Percentiles rank a stretch among this genome's conserved stretches.
These are phyloP conservation scores for Colletotrichum melonis DNA, from an alignment of 2,329 filamentous ascomycete species.

Conservation along the genomic window DNA sequence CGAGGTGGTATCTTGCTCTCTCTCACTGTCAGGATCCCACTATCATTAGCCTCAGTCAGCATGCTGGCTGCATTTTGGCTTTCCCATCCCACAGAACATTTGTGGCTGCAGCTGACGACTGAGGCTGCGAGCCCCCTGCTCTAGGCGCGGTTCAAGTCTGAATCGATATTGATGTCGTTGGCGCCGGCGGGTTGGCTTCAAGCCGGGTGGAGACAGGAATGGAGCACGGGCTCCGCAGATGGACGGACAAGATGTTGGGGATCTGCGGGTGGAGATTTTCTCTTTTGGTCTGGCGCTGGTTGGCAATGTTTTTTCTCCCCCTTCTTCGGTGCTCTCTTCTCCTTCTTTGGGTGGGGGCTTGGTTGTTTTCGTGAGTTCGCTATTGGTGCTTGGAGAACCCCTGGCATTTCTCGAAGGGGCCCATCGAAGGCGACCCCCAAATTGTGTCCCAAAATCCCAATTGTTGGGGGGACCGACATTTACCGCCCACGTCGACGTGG, in stretches of 20 bases:
- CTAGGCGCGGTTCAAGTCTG: neutral
- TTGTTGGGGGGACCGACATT: conserved; percentile 33
- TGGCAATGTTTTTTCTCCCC: conserved; percentile 28
- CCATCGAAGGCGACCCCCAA: conserved; percentile 33
- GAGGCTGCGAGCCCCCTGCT: neutral
- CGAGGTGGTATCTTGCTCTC: neutral
- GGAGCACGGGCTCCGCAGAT: conserved; percentile 24
- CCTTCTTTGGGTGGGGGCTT: conserved; percentile 13
- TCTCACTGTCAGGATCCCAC: neutral
- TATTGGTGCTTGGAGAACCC: conserved; percentile 18
- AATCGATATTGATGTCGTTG: conserved; percentile 12
- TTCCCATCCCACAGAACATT: neutral
- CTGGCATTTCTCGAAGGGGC: conserved; percentile 35
- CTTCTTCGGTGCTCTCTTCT: conserved; percentile 12
- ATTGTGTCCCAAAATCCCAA: conserved; percentile 28
- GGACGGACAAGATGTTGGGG: conserved; percentile 57
- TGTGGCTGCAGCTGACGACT: neutral
- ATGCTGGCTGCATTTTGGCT: too few species aligned
- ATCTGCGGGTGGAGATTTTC: conserved; percentile 48
- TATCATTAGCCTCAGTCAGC: neutral
- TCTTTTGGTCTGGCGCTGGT: conserved; percentile 32
- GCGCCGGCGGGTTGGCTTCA: neutral
- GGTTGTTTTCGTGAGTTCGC: conserved; percentile 7
- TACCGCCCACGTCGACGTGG: conserved; percentile 15
- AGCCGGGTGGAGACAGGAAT: neutral